These are phyloP conservation scores for Eucalyptus viminalis DNA, from an alignment of 345 rosid genomes.

Conservation along the genomic window DNA sequence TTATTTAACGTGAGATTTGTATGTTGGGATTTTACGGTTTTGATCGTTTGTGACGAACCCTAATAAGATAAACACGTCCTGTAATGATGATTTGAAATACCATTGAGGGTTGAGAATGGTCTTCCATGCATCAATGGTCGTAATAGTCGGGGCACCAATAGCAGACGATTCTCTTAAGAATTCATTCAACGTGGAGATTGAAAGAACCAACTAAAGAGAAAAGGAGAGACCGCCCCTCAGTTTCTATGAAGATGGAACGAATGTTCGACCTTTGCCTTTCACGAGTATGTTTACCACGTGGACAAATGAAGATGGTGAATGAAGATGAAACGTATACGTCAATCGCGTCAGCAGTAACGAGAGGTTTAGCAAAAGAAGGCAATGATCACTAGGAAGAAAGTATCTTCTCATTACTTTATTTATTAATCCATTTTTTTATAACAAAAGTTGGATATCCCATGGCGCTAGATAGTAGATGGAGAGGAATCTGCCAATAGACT, in stretches of 20 bases:
- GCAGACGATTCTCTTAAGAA: neutral
- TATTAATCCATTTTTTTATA: neutral
- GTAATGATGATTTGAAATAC: neutral
- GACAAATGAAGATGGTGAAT: neutral
- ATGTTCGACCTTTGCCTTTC: neutral
- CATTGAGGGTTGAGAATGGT: neutral
- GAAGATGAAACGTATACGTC: neutral
- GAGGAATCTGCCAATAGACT: neutral
- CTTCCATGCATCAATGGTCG: neutral
- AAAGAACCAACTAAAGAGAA: neutral
- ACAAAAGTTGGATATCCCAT: neutral
- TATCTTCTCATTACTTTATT: neutral
- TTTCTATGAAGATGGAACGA: neutral
- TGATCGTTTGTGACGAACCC: neutral
- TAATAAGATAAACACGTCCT: neutral
- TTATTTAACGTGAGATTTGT: neutral
- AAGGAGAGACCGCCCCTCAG: neutral
- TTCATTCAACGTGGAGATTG: neutral
- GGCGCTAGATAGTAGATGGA: neutral
- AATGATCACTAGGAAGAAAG: neutral
- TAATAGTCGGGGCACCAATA: neutral
- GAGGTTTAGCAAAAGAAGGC: neutral
- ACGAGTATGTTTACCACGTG: neutral
- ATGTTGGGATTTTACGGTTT: neutral
- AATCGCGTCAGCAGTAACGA: neutral